phyloP scores from a whole-genome alignment of 1,139 yeast species.

The Blastobotrys petasosporus region DNA sequence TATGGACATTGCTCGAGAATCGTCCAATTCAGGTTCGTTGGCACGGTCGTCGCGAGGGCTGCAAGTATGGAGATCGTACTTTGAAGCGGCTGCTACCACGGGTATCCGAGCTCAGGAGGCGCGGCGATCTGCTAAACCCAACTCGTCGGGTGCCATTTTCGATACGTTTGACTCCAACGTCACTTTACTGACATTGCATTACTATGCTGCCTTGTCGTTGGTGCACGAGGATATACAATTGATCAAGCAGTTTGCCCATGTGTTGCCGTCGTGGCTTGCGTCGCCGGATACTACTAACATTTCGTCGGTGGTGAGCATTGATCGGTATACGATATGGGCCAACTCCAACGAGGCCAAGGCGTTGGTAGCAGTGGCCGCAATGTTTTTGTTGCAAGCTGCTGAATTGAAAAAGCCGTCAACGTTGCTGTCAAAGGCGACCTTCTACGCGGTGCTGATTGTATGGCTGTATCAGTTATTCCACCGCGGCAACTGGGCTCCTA shows the following conservation, averaged over 20 bases:
- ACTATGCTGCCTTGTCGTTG: conserved; percentile 26
- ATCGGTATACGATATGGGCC: conserved; percentile 25
- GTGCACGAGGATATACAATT: conserved; percentile 28
- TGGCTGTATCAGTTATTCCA: conserved; percentile 25
- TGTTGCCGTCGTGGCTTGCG: conserved; percentile 4
- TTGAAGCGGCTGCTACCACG: conserved; percentile 25
- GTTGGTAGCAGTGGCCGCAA: conserved; percentile 24
- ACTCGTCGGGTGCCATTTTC: not conserved
- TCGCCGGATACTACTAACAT: conserved; percentile 4
- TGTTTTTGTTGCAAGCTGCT: conserved; percentile 21
- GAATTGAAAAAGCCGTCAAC: not conserved
- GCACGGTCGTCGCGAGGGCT: conserved; percentile 29
- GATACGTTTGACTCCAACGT: not conserved
- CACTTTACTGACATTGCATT: conserved; percentile 21
- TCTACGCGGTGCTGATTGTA: conserved; percentile 26
- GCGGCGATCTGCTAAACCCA: not conserved
- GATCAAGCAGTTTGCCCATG: conserved; percentile 4
- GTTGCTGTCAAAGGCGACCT: conserved; percentile 18
- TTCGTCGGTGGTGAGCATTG: conserved; percentile 8
- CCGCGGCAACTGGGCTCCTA: not conserved
- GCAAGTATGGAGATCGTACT: conserved; percentile 30
- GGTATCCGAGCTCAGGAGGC: not conserved
- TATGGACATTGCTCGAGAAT: conserved; percentile 22
- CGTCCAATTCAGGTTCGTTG: conserved; percentile 1
- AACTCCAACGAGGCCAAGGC: conserved; percentile 25